Evolutionary conservation across 768 basidiomycete genomes (phyloP).

Genomic region (Tulasnella sp.): DNA sequence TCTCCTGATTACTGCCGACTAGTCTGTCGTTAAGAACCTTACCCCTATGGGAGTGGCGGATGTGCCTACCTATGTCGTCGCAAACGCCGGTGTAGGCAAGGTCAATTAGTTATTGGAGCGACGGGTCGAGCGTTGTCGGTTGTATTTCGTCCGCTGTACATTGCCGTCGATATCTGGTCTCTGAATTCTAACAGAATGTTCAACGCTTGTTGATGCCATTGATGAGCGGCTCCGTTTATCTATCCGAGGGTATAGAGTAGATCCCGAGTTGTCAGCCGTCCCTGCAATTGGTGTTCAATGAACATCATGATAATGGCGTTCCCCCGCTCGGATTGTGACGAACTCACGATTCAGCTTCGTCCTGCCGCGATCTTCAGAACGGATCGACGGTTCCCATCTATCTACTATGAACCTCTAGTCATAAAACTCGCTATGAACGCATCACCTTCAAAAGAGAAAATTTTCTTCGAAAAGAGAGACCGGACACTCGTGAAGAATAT

Average conservation of each 20-base stretch:
- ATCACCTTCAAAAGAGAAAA: background rate
- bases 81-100: background rate
- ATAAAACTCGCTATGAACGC: background rate
- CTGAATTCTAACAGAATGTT: no score
- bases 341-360: background rate
- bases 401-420: background rate
- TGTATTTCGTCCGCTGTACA: background rate
- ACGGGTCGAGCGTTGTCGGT: no score
- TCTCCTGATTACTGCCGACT: no score
- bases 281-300: no score
- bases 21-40: background rate
- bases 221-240: no score
- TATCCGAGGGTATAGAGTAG: no score
- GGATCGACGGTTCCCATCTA: background rate
- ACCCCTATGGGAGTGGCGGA: background rate
- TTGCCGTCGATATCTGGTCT: background rate
- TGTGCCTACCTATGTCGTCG: background rate
- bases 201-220: no score
- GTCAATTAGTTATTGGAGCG: background rate
- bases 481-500: no score
- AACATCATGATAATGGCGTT: background rate
- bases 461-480: background rate
- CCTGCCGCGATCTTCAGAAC: background rate
- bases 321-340: background rate
- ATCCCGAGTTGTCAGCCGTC: no score